Evolutionary conservation across 169 alveolate genomes (phyloP), one percentile per base, ranked within the genome.

Genomic region (Cryptosporidium bovis): DNA sequence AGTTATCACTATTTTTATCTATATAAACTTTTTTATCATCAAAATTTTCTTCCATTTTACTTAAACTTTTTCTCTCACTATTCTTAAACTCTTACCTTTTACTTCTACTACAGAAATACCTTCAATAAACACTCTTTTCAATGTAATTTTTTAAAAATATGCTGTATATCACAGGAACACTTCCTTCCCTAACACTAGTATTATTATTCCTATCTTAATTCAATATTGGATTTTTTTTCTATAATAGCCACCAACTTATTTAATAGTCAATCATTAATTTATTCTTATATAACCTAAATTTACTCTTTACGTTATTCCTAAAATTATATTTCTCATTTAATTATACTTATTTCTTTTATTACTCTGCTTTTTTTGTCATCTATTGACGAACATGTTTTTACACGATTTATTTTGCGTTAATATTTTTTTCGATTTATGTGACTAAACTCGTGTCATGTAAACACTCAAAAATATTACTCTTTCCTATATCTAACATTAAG

Each of bases 381-480:
- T 55, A 69, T 24, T 69, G 83, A 69, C 83, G 83, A 69, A 69
- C 83, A 51, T 46, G 51, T 12, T 33, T 69, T 31, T 51, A 66
- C 83, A 53, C 83, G 83, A 69, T 69, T 69, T 69, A 48, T 48
- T 36, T 69, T 16, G 6, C 34, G 83, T 51, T 69, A 69, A 69
- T 66, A 69, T 56, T 69, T 69, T 69, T 53, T 69, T 69, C 55
- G 51, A 69, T 51, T 51, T 69, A 31, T 53, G 18, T 67, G 10
- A 15, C 51, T 51, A 51, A 69, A 18, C 83, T 69, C 83, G 83
- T 69, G 67, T 51, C 83, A 69, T 69, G 83, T 69, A 53, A 69
- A 55, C 31, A 69, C 51, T n/a, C 18, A 66, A 29, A 51, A 53
- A 51, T 69, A 69, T 31, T 20, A 69, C 24, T 69, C 83, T 69